Base-by-base conservation (phyloP, 257 asterid genomes). In the Solanum paucissectum region DNA sequence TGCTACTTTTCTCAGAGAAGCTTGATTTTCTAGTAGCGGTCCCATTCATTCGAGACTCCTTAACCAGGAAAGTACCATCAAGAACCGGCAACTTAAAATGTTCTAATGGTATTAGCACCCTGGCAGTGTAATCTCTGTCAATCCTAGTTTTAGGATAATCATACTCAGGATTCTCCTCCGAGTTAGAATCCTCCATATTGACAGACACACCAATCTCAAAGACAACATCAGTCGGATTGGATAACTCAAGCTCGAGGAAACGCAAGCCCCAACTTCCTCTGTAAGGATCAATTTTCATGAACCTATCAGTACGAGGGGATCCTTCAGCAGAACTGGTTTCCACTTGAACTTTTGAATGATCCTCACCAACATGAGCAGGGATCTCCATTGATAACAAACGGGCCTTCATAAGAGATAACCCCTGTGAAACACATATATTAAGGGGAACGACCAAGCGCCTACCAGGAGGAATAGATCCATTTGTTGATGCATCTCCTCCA, bases 241-340 rank as follows among this genome's bases (percentile, higher is more conserved):
- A 97, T 89, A 97, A 87, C 92, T 97, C 99, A 89, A 97, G 88
- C 89, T 97, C 99, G 87, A 97, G 99, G 88, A 97, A 96, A 81
- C 98, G 99, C 72, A 97, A 92, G 66, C 99, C 99, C 99, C 99
- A 97, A 91, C 99, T 97, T 91, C 99, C 99, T 90, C 99, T 94
- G 93, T 95, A 95, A 82, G 99, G 99, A 90, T 97, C 99, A 38
- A 97, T 93, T 92, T 95, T 96, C 96, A 97, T 90, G 88, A 95
- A 94, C 87, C 95, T 92, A 86, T 96, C 96, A 64, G 94, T 88
- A 88, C 90, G 87, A 84, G 90, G 88, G 85, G 86, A 90, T 89
- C 83, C 94, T 86, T 88, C 94, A 38, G 89, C 69, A 81, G 85
- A 86, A 23, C 92, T 90, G 86, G 87, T 87, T 68, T 90, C 94